A percentile compares a stretch with the other conserved stretches of the same genome.
phyloP scores from a whole-genome alignment of 192 early-diverging fungal genomes.

The Mortierella claussenii region DNA sequence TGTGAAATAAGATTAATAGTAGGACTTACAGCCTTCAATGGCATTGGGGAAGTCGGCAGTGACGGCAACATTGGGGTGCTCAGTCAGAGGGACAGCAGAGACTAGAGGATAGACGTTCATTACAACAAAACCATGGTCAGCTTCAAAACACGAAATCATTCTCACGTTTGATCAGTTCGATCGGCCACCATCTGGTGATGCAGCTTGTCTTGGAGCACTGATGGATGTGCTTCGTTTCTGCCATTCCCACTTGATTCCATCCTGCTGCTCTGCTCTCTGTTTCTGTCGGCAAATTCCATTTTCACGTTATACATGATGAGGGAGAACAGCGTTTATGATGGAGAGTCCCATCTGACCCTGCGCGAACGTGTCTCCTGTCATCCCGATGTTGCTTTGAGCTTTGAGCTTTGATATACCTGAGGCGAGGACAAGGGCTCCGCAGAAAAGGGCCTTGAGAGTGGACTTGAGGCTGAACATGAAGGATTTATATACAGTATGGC shows the following conservation, averaged over 20 bases:
- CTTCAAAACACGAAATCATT: not conserved
- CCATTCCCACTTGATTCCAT: no score
- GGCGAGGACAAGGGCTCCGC: slow-evolving; percentile 37
- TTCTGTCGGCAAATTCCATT: no score
- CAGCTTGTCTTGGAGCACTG: not conserved
- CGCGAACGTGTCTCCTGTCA: not conserved
- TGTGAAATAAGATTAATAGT: not conserved
- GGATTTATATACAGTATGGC: not conserved
- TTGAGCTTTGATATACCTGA: slow-evolving; percentile 34
- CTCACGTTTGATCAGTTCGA: not conserved
- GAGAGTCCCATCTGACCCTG: no score
- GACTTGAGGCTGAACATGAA: slow-evolving; percentile 48
- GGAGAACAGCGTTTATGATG: no score
- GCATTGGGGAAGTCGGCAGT: slow-evolving; percentile 50
- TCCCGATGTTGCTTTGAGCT: not conserved
- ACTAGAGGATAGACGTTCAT: slow-evolving; percentile 6
- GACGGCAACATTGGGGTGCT: slow-evolving; percentile 29
- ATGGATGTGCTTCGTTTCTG: no score
- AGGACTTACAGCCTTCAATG: slow-evolving; percentile 46
- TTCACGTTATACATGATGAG: no score
- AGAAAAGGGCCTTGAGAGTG: slow-evolving; percentile 51
- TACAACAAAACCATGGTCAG: not conserved
- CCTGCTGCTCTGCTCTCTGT: no score
- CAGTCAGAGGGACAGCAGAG: slow-evolving; percentile 24
- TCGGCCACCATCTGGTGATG: no score